Percentiles rank a stretch among this genome's conserved stretches.
Evolutionary conservation across 768 basidiomycete genomes (phyloP).

Genomic region (Pleurotus djamor): DNA sequence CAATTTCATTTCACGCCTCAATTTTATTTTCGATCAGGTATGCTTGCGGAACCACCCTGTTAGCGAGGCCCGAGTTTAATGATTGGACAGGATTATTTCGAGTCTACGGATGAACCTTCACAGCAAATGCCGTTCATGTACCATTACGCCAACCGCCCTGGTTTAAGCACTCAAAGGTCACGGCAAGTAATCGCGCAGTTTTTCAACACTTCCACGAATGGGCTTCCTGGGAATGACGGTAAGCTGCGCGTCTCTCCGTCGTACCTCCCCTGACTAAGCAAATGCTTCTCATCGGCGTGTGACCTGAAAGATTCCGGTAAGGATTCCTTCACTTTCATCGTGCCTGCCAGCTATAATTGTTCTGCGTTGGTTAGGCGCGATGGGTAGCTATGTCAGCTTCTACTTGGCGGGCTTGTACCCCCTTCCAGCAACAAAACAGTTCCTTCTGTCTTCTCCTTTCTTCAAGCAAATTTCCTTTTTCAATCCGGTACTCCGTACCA

Average conservation of each 20-base stretch:
- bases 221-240: slow-evolving; percentile 69
- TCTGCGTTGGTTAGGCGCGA: slow-evolving; percentile 39
- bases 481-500: slow-evolving; percentile 56
- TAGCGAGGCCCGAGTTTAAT: not conserved
- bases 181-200: slow-evolving; percentile 52
- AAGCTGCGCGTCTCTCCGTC: slow-evolving; percentile 10
- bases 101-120: slow-evolving; percentile 62
- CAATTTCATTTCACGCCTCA: slow-evolving; percentile 50
- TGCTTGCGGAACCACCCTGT: not conserved
- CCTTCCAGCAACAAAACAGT: slow-evolving; percentile 57
- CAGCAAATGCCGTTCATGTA: slow-evolving; percentile 73
- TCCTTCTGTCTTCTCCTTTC: slow-evolving; percentile 60
- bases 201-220: slow-evolving; percentile 55
- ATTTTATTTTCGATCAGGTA: slow-evolving; percentile 58
- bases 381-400: slow-evolving; percentile 61
- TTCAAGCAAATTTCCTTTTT: slow-evolving; percentile 60
- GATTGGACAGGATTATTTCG: slow-evolving; percentile 48
- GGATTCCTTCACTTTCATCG: not conserved
- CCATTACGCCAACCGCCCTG: slow-evolving; percentile 62
- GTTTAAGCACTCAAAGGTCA: slow-evolving; percentile 54
- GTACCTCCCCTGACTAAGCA: not conserved
- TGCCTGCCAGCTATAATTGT: too few species aligned
- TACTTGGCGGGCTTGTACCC: slow-evolving; percentile 63
- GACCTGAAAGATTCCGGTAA: slow-evolving; percentile 19
- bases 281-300: slow-evolving; percentile 15